phyloP scores from a whole-genome alignment of 768 basidiomycete genomes.

The Pleurotus giganteus region DNA sequence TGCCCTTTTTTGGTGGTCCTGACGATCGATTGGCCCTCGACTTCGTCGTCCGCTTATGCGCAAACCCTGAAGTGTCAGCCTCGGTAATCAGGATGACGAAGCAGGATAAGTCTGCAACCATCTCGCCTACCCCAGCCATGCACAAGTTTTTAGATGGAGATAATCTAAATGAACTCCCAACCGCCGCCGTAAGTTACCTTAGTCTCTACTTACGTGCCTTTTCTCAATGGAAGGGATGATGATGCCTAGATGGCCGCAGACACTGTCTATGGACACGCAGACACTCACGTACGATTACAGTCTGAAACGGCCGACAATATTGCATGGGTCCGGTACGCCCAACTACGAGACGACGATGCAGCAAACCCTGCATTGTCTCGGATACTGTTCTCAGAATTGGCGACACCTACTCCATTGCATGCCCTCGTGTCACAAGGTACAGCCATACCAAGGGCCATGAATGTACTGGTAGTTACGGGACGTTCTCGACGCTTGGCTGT shows the following conservation, averaged over 20 bases:
- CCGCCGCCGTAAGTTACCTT: conserved; percentile 43
- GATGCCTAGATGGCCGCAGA: conserved; percentile 38
- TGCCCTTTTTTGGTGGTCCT: conserved; percentile 93
- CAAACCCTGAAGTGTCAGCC: conserved; percentile 63
- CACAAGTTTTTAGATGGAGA: conserved; percentile 21
- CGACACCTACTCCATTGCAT: conserved; percentile 60
- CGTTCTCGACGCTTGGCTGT: conserved; percentile 73
- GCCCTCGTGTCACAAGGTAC: conserved; percentile 49
- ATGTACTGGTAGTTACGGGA: conserved; percentile 64
- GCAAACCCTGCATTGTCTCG: conserved; percentile 43
- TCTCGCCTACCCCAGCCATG: conserved; percentile 22
- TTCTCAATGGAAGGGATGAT: background rate
- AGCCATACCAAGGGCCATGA: background rate
- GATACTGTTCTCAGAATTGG: conserved; percentile 58
- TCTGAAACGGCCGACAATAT: conserved; percentile 86
- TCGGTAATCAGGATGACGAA: conserved; percentile 71
- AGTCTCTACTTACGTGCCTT: background rate
- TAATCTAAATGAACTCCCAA: conserved; percentile 39
- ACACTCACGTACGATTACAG: conserved; percentile 64
- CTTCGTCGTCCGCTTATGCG: conserved; percentile 82
- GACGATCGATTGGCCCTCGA: conserved; percentile 88
- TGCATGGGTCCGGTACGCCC: conserved; percentile 61
- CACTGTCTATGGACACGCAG: conserved; percentile 65
- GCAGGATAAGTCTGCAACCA: conserved; percentile 29
- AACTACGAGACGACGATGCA: conserved; percentile 8